phyloP scores from a whole-genome alignment of 2,329 filamentous ascomycete species.

The Diaporthe aspalathi region DNA sequence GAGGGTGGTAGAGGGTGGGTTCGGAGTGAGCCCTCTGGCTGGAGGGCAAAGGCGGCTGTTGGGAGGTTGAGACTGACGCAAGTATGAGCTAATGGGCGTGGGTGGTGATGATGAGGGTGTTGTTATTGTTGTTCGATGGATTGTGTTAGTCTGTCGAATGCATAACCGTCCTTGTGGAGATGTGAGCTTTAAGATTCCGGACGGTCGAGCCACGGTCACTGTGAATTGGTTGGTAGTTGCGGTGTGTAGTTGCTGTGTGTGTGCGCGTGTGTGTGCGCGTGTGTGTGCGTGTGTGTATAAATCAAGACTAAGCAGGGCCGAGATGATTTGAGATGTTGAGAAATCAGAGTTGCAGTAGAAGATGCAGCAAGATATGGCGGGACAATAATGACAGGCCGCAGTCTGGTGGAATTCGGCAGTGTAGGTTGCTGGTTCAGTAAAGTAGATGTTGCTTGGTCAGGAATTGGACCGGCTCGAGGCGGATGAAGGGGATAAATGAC shows the following conservation, averaged over 20 bases:
- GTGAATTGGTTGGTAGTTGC: neutral
- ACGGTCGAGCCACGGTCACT: slow-evolving; percentile 34
- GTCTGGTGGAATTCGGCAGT: neutral
- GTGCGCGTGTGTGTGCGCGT: no score
- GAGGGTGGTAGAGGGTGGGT: neutral
- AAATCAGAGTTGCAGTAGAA: neutral
- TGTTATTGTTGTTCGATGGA: slow-evolving; percentile 11
- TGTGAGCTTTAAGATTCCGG: slow-evolving; percentile 14
- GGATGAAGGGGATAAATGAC: neutral
- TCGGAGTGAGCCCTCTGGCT: slow-evolving; percentile 4
- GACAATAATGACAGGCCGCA: neutral
- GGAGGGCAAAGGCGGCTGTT: neutral
- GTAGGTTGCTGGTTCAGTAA: no score
- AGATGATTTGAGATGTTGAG: slow-evolving; percentile 29
- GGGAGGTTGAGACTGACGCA: slow-evolving; percentile 37
- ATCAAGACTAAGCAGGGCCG: neutral
- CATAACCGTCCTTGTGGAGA: slow-evolving; percentile 24
- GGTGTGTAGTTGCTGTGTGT: no score
- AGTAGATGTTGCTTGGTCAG: slow-evolving; percentile 8
- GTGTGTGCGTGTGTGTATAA: neutral
- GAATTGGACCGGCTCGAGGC: neutral
- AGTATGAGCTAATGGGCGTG: neutral
- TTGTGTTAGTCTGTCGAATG: slow-evolving; percentile 24
- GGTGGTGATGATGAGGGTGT: neutral
- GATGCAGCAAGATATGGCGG: slow-evolving; percentile 3